These are phyloP conservation scores for Aspergillus udagawae DNA, from an alignment of 2,329 filamentous ascomycete genomes.

Conservation along the genomic window DNA sequence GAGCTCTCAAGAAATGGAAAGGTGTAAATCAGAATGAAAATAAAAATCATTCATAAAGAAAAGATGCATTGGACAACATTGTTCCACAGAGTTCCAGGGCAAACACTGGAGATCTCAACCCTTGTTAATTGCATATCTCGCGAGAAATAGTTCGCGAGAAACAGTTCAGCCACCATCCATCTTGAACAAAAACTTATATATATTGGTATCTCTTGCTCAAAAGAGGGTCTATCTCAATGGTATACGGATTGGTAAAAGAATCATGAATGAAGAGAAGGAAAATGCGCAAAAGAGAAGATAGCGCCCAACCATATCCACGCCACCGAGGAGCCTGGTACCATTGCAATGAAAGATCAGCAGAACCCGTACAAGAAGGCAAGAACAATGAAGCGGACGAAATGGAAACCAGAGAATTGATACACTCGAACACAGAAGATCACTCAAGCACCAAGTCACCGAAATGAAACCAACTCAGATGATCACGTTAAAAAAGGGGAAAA, in stretches of 20 bases:
- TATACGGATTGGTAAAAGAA: slow-evolving; percentile 23
- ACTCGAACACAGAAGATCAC: slow-evolving; percentile 16
- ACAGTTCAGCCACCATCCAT: slow-evolving; percentile 10
- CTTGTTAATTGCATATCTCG: not conserved
- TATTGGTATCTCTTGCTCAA: slow-evolving; percentile 40
- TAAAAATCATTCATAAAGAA: not conserved
- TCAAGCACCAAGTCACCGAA: slow-evolving; percentile 16
- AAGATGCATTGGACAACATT: slow-evolving; percentile 8
- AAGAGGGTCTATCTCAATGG: slow-evolving; percentile 36
- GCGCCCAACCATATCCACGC: slow-evolving; percentile 34
- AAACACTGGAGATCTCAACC: slow-evolving; percentile 1
- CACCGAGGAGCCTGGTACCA: slow-evolving; percentile 28
- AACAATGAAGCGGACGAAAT: slow-evolving; percentile 7
- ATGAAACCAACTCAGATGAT: slow-evolving; percentile 3
- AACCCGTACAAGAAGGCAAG: slow-evolving; percentile 10
- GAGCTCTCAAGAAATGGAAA: not conserved
- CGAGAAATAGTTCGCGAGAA: not conserved
- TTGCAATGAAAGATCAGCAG: slow-evolving; percentile 17
- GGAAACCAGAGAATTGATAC: slow-evolving; percentile 17
- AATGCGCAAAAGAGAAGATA: slow-evolving; percentile 30
- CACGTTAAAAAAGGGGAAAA: slow-evolving; percentile 6
- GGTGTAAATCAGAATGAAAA: slow-evolving; percentile 2
- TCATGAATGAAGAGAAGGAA: slow-evolving; percentile 23
- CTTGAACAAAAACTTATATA: slow-evolving; percentile 30
- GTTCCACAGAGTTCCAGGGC: not conserved